These are phyloP conservation scores for Trichoderma orchidacearum DNA, from an alignment of 495 filamentous ascomycete species.

Conservation along the genomic window DNA sequence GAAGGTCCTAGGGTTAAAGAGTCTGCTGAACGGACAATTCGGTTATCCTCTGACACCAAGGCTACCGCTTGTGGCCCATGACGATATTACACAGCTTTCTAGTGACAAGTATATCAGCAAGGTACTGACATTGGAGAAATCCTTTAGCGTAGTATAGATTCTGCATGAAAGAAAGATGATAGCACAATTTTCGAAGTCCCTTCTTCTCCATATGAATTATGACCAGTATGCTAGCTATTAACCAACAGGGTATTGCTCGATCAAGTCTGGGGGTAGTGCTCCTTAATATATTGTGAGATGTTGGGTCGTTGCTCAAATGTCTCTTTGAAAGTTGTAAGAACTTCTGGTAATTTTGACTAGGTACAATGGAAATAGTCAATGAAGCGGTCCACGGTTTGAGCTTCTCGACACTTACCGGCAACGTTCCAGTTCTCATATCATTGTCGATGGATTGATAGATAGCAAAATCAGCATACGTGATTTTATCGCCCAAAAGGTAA, in stretches of 20 bases:
- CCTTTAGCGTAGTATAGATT: background rate
- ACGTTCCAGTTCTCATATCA: slow-evolving; percentile 5
- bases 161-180: too few relatives aligned
- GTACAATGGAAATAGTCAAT: background rate
- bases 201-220: background rate
- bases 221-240: background rate
- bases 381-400: too few relatives aligned
- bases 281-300: background rate
- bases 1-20: background rate
- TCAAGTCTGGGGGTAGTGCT: background rate
- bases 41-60: background rate
- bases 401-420: background rate
- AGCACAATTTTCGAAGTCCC: too few relatives aligned
- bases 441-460: slow-evolving; percentile 21
- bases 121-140: background rate
- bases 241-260: background rate
- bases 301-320: background rate
- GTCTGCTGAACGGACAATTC: background rate
- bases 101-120: background rate
- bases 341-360: background rate
- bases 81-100: background rate
- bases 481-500: slow-evolving; percentile 17
- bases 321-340: background rate
- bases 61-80: background rate
- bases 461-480: slow-evolving; percentile 24